A percentile compares a stretch with the other conserved stretches of the same genome.
Conservation (phyloP, 306 rosid species). For the Sophora flavescens region DNA sequence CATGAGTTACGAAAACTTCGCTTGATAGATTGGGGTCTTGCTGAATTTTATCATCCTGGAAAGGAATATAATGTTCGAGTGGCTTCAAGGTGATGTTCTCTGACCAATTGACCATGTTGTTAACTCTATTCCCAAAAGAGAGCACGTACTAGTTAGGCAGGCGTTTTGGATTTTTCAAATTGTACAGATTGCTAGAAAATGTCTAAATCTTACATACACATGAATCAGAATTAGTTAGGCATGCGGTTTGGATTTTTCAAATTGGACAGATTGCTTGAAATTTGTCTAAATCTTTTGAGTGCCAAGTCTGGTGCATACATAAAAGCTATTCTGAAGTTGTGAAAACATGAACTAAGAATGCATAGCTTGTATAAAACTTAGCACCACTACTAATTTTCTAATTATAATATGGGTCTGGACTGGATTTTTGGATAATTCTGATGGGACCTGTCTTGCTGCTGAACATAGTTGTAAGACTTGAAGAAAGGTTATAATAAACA, state of each 20-base stretch:
- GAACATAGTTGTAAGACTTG: not conserved
- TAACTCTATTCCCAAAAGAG: not conserved
- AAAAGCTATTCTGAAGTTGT: constrained; percentile 15
- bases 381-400: not conserved
- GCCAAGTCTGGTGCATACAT: constrained; percentile 2
- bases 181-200: not conserved
- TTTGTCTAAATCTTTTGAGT: constrained; percentile 17
- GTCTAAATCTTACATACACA: constrained; percentile 8
- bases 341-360: constrained; percentile 5
- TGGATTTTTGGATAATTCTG: constrained; percentile 3
- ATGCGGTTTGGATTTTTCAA: constrained; percentile 11
- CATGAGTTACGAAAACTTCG: constrained; percentile 85
- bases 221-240: not conserved
- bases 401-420: not conserved
- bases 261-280: not conserved
- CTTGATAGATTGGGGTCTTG: constrained; percentile 90
- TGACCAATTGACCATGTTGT: constrained; percentile 14
- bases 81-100: constrained; percentile 67
- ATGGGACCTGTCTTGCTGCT: not conserved
- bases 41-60: constrained; percentile 86
- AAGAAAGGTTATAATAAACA: not conserved
- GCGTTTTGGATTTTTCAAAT: constrained; percentile 21
- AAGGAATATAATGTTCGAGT: constrained; percentile 88
- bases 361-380: not conserved
- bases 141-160: not conserved